Conservation (phyloP, 2,329 filamentous ascomycete species). For the Magnaporthales sp. region DNA sequence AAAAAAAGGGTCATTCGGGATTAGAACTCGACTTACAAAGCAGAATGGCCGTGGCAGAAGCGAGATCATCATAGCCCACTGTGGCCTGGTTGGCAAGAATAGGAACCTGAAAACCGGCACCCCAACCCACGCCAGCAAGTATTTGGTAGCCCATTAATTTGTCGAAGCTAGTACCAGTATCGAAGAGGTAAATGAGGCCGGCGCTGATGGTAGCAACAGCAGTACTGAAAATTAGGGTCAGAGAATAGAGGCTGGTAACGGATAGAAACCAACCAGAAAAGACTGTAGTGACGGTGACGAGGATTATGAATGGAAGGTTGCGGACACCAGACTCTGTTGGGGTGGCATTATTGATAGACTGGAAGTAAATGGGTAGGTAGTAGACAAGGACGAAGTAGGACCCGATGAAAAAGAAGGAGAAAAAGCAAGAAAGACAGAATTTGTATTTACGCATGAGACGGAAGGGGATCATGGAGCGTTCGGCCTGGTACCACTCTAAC, state of each 20-base stretch:
- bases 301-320: constrained; percentile 57
- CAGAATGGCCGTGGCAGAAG: not conserved
- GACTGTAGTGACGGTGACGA: not conserved
- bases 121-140: constrained; percentile 48
- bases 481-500: constrained; percentile 54
- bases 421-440: constrained; percentile 35
- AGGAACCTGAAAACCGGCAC: constrained; percentile 35
- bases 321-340: constrained; percentile 68
- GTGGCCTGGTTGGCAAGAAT: constrained; percentile 38
- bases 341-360: constrained; percentile 34
- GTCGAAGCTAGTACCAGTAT: constrained; percentile 11
- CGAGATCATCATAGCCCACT: not conserved
- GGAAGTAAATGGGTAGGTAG: constrained; percentile 40
- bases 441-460: constrained; percentile 44
- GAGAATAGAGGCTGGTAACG: constrained; percentile 13
- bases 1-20: not conserved
- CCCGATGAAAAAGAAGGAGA: constrained; percentile 55
- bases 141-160: constrained; percentile 55
- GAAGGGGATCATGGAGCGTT: constrained; percentile 61
- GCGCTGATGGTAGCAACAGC: constrained; percentile 54
- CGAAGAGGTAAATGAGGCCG: constrained; percentile 37
- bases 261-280: not conserved
- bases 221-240: constrained; percentile 49
- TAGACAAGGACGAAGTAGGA: constrained; percentile 43
- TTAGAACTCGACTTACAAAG: constrained; percentile 29